These are phyloP conservation scores for Eimeria praecox DNA, from an alignment of 169 alveolate species.

Conservation along the genomic window DNA sequence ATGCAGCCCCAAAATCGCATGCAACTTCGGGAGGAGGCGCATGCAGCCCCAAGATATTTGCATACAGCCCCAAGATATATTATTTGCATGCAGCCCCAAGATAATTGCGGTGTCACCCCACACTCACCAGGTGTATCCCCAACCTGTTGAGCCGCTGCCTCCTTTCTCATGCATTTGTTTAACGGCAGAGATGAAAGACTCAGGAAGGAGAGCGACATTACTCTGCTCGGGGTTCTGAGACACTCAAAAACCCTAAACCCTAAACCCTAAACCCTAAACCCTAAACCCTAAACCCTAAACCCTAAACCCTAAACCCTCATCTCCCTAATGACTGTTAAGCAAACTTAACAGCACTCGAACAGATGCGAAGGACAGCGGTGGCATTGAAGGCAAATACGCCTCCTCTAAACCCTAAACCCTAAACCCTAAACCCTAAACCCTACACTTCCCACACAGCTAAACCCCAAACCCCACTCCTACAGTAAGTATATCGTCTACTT, in stretches of 20 bases:
- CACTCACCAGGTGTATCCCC: conserved; percentile 97
- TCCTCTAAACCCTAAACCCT: conserved; percentile 13
- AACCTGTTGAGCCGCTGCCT: conserved; percentile 98
- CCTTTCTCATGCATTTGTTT: conserved; percentile 97
- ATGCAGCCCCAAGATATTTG: too few relatives aligned
- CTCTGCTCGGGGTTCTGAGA: conserved; percentile 85
- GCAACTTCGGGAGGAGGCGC: too few relatives aligned
- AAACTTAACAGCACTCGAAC: too few relatives aligned
- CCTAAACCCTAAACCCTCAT: not conserved
- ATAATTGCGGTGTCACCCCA: too few relatives aligned
- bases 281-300: conserved; percentile 29
- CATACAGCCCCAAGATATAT: not conserved
- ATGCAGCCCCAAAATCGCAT: too few relatives aligned
- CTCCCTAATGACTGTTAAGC: too few relatives aligned
- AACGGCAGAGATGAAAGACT: conserved; percentile 95
- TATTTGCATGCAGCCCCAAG: not conserved
- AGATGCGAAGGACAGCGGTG: too few relatives aligned
- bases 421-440: conserved; percentile 31
- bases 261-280: conserved; percentile 18
- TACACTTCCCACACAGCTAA: not conserved
- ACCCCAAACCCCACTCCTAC: not conserved
- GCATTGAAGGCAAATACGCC: too few relatives aligned
- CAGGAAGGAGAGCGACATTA: conserved; percentile 83
- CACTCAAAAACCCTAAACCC: not conserved
- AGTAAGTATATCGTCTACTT: too few relatives aligned